phyloP scores from a whole-genome alignment of 78 protist genomes.

The Neovahlkampfia damariscottae region DNA sequence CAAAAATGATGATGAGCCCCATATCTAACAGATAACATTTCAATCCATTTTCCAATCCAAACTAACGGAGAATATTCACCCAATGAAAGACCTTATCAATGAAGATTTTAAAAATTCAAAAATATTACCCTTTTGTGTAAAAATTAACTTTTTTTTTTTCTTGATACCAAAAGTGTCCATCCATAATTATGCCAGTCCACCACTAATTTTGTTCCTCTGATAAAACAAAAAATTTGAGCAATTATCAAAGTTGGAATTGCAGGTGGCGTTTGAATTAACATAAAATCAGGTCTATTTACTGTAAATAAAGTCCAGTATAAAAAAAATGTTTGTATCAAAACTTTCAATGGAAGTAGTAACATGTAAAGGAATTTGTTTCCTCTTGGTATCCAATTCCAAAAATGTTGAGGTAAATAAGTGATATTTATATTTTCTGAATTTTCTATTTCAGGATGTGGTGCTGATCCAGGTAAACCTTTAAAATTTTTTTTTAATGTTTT shows the following conservation, averaged over 20 bases:
- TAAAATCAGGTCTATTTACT: neutral
- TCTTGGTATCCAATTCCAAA: neutral
- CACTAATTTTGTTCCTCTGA: constrained; percentile 37
- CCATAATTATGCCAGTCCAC: constrained; percentile 97
- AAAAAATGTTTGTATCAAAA: neutral
- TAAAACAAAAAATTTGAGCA: constrained; percentile 19
- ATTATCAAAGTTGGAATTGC: constrained; percentile 74
- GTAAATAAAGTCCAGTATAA: constrained; percentile 1
- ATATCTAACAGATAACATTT: no score
- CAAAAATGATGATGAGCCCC: constrained; percentile 54
- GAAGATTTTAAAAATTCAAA: neutral
- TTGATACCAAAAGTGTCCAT: constrained; percentile 58
- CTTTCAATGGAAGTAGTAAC: neutral
- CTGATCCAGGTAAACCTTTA: neutral
- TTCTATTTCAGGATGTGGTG: neutral
- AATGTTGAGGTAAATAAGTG: neutral
- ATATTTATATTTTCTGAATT: neutral
- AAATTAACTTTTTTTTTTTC: constrained; percentile 15
- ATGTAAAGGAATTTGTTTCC: neutral
- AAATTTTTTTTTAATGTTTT: neutral
- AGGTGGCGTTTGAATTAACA: constrained; percentile 81
- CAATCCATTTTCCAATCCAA: no score
- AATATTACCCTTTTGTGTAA: neutral
- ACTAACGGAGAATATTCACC: no score
- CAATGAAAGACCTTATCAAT: no score